Evolutionary conservation across 345 rosid species (phyloP).

Genomic region (Hibiscus tridactylites): DNA sequence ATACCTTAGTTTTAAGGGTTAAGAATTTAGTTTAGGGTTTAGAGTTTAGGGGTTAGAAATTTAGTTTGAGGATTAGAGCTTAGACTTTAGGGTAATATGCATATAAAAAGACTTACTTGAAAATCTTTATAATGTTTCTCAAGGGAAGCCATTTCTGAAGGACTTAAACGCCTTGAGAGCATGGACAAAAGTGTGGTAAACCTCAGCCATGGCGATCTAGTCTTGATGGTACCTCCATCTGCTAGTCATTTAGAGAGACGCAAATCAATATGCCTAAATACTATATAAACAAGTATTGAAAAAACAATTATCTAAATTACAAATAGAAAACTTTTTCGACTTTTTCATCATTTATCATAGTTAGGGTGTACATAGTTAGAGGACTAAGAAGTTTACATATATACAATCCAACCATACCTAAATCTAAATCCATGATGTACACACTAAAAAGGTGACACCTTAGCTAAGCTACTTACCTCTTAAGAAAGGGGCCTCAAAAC

Average conservation of each 20-base stretch:
- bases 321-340: neutral
- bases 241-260: neutral
- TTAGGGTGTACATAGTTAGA: neutral
- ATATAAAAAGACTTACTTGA: neutral
- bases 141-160: neutral
- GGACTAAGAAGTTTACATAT: too few relatives aligned
- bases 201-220: neutral
- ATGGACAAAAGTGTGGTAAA: neutral
- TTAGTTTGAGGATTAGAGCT: too few relatives aligned
- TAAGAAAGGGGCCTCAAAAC: constrained; percentile 30
- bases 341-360: too few relatives aligned
- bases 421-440: neutral
- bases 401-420: neutral
- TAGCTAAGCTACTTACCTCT: constrained; percentile 1
- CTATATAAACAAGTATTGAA: too few relatives aligned
- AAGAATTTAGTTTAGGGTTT: too few relatives aligned
- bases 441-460: neutral
- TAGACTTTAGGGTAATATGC: too few relatives aligned
- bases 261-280: neutral
- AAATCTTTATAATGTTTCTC: neutral
- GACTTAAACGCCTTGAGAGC: neutral
- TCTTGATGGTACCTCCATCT: neutral
- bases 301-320: too few relatives aligned
- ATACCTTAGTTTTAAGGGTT: too few relatives aligned
- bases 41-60: too few relatives aligned